These are phyloP conservation scores for Coprinellus micaceus DNA, from an alignment of 768 basidiomycete species.

Conservation along the genomic window DNA sequence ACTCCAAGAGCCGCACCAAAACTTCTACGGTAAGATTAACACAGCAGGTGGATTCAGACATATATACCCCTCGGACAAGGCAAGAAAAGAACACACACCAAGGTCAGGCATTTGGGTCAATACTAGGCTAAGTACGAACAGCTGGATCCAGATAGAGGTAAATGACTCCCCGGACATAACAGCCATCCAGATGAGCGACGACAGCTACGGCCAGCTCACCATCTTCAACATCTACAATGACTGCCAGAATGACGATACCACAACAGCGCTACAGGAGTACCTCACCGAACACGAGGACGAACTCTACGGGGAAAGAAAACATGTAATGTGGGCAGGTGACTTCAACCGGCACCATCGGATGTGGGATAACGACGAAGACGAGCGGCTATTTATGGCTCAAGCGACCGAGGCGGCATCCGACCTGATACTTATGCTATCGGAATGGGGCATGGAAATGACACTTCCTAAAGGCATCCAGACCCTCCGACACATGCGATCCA, in stretches of 20 bases:
- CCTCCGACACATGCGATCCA: constrained; percentile 19
- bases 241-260: constrained; percentile 1
- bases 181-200: constrained; percentile 7
- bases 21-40: constrained; percentile 15
- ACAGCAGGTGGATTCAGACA: constrained; percentile 16
- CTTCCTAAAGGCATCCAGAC: constrained; percentile 34
- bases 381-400: constrained; percentile 30
- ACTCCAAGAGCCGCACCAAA: constrained; percentile 38
- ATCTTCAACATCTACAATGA: constrained; percentile 23
- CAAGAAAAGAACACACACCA: not conserved
- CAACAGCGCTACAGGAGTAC: not conserved
- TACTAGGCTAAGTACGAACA: constrained; percentile 8
- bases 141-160: constrained; percentile 14
- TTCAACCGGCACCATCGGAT: constrained; percentile 40
- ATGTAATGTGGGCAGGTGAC: constrained; percentile 32
- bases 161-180: constrained; percentile 16
- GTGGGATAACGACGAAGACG: constrained; percentile 32
- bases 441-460: constrained; percentile 28
- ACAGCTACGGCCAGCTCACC: not conserved
- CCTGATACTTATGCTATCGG: constrained; percentile 24
- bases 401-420: constrained; percentile 19
- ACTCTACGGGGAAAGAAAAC: not conserved
- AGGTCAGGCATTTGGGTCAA: constrained; percentile 22
- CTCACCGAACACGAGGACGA: not conserved
- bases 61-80: constrained; percentile 15